A percentile compares a stretch with the other conserved stretches of the same genome.
phyloP scores from a whole-genome alignment of 768 basidiomycete species.

The Suillus plorans region DNA sequence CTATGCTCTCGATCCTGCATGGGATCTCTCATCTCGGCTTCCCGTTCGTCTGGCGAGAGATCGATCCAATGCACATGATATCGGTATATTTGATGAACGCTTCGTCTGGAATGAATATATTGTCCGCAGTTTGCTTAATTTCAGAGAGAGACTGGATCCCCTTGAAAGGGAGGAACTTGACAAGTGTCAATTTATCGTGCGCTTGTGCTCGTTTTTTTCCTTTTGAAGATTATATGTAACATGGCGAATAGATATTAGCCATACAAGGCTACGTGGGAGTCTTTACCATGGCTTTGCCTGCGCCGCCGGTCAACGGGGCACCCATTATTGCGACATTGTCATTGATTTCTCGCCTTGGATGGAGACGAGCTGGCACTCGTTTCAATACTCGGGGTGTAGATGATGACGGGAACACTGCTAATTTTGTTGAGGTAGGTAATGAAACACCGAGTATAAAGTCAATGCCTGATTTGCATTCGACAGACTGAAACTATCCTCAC shows the following conservation, averaged over 20 bases:
- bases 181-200: slow-evolving; percentile 79
- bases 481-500: slow-evolving; percentile 91
- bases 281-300: slow-evolving; percentile 75
- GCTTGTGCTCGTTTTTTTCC: slow-evolving; percentile 28
- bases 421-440: slow-evolving; percentile 85
- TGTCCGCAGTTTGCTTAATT: slow-evolving; percentile 82
- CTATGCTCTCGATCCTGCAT: slow-evolving; percentile 76
- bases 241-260: slow-evolving; percentile 62
- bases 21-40: slow-evolving; percentile 89
- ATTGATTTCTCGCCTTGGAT: slow-evolving; percentile 85
- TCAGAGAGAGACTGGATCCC: slow-evolving; percentile 74
- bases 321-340: slow-evolving; percentile 74
- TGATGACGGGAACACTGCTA: slow-evolving; percentile 92
- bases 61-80: slow-evolving; percentile 43
- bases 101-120: slow-evolving; percentile 98
- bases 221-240: slow-evolving; percentile 9
- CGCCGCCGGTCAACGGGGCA: slow-evolving; percentile 70
- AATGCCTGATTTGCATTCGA: slow-evolving; percentile 7
- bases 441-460: slow-evolving; percentile 6
- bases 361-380: slow-evolving; percentile 94
- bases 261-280: slow-evolving; percentile 94
- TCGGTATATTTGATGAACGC: slow-evolving; percentile 71
- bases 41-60: slow-evolving; percentile 63
- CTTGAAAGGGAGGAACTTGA: slow-evolving; percentile 76
- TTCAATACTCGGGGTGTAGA: slow-evolving; percentile 98